Conservation (phyloP, 2,329 filamentous ascomycete species). For the Ascochyta lentis region DNA sequence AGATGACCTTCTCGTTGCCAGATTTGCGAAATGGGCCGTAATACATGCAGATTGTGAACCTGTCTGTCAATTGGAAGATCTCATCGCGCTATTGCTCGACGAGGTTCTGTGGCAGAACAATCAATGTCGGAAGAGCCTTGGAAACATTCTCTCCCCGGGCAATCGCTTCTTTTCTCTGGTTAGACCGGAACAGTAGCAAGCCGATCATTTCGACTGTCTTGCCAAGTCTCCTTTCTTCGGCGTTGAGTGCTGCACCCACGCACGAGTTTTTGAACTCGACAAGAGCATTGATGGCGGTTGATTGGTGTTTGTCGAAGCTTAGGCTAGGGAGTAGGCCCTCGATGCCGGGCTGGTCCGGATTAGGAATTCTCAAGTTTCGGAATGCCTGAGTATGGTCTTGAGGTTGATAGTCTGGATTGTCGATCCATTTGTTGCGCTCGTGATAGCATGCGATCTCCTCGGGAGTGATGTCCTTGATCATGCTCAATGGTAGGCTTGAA, state of each 20-base stretch:
- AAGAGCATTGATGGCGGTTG: background rate
- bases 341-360: background rate
- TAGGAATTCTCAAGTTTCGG: background rate
- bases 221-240: background rate
- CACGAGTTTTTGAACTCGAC: background rate
- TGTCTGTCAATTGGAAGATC: background rate
- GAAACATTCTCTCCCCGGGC: background rate
- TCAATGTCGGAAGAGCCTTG: background rate
- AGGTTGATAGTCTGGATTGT: background rate
- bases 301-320: background rate
- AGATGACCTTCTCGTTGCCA: background rate
- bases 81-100: background rate
- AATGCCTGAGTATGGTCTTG: background rate
- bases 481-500: background rate
- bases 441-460: background rate
- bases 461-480: background rate
- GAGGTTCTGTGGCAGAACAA: background rate
- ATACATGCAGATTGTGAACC: background rate
- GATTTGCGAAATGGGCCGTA: background rate
- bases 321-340: background rate
- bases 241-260: background rate
- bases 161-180: background rate
- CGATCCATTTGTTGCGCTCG: background rate
- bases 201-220: background rate
- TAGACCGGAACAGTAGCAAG: background rate